Evolutionary conservation across 1,284 basidiomycete genomes (phyloP), one percentile per base, ranked within the genome.

Genomic region (Sphagnurus paluster): DNA sequence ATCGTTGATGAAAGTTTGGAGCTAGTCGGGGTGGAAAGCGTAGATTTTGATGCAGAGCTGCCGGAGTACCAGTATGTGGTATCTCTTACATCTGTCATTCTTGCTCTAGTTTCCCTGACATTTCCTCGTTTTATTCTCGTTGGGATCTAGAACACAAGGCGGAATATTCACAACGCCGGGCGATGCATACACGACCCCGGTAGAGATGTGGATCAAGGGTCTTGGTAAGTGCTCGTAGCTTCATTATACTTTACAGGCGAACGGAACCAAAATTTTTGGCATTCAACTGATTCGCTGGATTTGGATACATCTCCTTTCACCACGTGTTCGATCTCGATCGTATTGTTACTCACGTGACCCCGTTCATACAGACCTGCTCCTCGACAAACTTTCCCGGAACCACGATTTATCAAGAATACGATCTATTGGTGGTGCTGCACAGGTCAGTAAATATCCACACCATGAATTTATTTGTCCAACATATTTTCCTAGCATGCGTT

Each of bases 121-220:
- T 25, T 29, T 20, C 37, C 16, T 34, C 7, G 21, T 33, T 14
- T 26, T 38, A 32, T 21, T 39, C 25, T 19, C 13, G 7, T 9
- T 26, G 14, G 25, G 38, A 5, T 2, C 16, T 39, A 91, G 89
- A 63, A 91, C 88, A 1, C 84, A 87, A 54, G 85, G 87, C 33
- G 89, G 88, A 5, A 87, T 90, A 51, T 89, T 90, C 65, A 90
- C 87, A 32, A 87, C 87, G 0, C 84, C 85, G 2, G 87, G 87
- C 25, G 87, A 90, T 67, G 85, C 86, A 20, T 89, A 87, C 60
- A 90, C 87, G 24, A 87, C 86, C 3, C 88, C 89, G 1, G 77
- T 90, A 26, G 87, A 90, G 58, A 88, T 91, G 85, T 90, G 89
- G 85, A 78, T 90, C 43, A 87, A 87, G 64, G 86, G 76, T 8